These are phyloP conservation scores for Thelonectria blattea DNA, from an alignment of 2,329 filamentous ascomycete species.

Conservation along the genomic window DNA sequence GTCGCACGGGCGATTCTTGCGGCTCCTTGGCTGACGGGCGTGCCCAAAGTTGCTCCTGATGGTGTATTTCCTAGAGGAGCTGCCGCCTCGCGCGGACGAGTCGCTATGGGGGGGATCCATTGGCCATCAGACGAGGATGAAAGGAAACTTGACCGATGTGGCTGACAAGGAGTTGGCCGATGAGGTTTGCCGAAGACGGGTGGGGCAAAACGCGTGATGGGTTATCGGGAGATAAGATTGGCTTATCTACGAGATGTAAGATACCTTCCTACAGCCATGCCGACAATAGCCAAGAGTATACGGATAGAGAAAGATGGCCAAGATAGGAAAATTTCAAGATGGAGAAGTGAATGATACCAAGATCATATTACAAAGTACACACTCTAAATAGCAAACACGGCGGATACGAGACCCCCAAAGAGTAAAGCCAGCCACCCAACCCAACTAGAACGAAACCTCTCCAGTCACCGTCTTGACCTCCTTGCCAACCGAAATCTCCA, in stretches of 20 bases:
- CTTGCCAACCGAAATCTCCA: constrained; percentile 7
- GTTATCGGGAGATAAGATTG: not conserved
- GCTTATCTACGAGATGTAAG: not conserved
- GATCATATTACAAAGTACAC: too few relatives aligned
- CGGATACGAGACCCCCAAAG: too few relatives aligned
- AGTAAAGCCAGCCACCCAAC: not conserved
- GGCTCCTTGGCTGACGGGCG: constrained; percentile 49
- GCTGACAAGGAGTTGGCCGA: constrained; percentile 21
- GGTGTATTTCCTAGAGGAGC: constrained; percentile 45
- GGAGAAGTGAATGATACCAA: too few relatives aligned
- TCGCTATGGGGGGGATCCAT: constrained; percentile 24
- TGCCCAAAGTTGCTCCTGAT: constrained; percentile 51
- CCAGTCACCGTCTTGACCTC: constrained; percentile 14
- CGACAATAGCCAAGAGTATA: too few relatives aligned
- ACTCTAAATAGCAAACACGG: too few relatives aligned
- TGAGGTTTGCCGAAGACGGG: constrained; percentile 24
- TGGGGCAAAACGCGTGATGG: not conserved
- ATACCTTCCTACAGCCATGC: too few relatives aligned
- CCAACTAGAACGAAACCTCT: not conserved
- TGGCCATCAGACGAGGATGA: constrained; percentile 4
- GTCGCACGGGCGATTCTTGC: constrained; percentile 55
- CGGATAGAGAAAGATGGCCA: too few relatives aligned
- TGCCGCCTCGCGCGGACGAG: constrained; percentile 14
- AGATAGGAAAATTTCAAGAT: too few relatives aligned
- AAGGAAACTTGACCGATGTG: constrained; percentile 19